These are phyloP conservation scores for Knufia petricola DNA, from an alignment of 2,329 filamentous ascomycete species.

Conservation along the genomic window DNA sequence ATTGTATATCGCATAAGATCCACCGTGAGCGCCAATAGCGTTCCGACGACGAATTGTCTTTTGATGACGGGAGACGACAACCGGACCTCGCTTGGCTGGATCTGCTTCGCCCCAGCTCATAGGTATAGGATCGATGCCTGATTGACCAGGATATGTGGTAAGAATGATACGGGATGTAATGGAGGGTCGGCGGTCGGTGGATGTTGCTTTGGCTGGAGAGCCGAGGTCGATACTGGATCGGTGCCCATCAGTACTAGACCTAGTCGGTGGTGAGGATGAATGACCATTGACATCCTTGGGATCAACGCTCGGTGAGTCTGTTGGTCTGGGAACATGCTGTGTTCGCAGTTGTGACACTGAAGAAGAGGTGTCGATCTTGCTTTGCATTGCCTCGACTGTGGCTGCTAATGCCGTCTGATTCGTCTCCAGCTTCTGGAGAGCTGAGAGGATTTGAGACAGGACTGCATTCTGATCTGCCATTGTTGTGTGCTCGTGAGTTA, in stretches of 20 bases:
- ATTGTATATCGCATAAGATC: conserved; percentile 93
- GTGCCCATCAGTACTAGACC: background rate
- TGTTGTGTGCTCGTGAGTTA: background rate
- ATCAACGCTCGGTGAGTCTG: conserved; percentile 20
- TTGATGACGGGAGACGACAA: conserved; percentile 70
- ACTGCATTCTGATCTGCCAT: conserved; percentile 13
- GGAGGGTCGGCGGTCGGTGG: conserved; percentile 16
- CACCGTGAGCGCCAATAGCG: conserved; percentile 65
- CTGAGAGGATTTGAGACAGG: conserved; percentile 42
- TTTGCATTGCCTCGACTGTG: conserved; percentile 51
- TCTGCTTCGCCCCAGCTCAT: conserved; percentile 81
- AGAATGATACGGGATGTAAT: conserved; percentile 54
- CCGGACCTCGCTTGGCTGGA: conserved; percentile 66
- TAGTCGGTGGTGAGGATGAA: conserved; percentile 7
- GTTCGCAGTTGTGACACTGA: conserved; percentile 43
- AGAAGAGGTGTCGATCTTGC: conserved; percentile 51
- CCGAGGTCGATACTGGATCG: conserved; percentile 10
- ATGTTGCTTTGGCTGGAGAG: conserved; percentile 10
- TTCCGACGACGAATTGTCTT: conserved; percentile 73
- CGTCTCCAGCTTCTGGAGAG: conserved; percentile 45
- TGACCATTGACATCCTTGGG: conserved; percentile 17
- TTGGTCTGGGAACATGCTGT: conserved; percentile 3
- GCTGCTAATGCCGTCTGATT: conserved; percentile 48
- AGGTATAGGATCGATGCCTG: conserved; percentile 81
- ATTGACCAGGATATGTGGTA: conserved; percentile 86